These are phyloP conservation scores for Petrea volubilis DNA, from an alignment of 257 asterid genomes.

Conservation along the genomic window DNA sequence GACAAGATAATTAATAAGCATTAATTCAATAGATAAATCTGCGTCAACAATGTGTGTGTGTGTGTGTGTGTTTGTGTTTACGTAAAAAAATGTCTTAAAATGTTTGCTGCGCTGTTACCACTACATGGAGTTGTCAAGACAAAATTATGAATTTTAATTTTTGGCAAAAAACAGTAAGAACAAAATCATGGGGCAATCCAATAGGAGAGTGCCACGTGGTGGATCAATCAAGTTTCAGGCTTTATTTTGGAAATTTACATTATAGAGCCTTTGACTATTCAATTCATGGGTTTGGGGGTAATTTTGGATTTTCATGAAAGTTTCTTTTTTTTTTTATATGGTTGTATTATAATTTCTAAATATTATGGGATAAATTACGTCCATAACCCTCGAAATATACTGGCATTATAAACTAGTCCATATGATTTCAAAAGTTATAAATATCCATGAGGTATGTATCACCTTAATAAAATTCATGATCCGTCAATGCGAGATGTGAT, in stretches of 20 bases:
- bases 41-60: not conserved
- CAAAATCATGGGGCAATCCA: not conserved
- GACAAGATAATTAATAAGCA: not conserved
- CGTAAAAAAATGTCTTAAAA: not conserved
- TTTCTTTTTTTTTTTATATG: too few species aligned
- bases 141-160: too few species aligned
- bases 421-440: too few species aligned
- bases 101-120: constrained; percentile 5
- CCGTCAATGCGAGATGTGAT: too few species aligned
- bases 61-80: not conserved
- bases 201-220: not conserved
- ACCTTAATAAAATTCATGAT: too few species aligned
- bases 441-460: too few species aligned
- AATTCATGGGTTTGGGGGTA: not conserved
- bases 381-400: too few species aligned
- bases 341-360: too few species aligned
- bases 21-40: constrained; percentile 9
- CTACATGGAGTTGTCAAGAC: not conserved
- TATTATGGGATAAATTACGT: too few species aligned
- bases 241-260: not conserved
- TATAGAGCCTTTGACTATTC: not conserved
- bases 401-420: too few species aligned
- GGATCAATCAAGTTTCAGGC: not conserved
- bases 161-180: too few species aligned
- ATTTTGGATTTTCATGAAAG: not conserved